Evolutionary conservation across 1,139 yeast species (phyloP).

Genomic region (Debaryomyces subglobosus): DNA sequence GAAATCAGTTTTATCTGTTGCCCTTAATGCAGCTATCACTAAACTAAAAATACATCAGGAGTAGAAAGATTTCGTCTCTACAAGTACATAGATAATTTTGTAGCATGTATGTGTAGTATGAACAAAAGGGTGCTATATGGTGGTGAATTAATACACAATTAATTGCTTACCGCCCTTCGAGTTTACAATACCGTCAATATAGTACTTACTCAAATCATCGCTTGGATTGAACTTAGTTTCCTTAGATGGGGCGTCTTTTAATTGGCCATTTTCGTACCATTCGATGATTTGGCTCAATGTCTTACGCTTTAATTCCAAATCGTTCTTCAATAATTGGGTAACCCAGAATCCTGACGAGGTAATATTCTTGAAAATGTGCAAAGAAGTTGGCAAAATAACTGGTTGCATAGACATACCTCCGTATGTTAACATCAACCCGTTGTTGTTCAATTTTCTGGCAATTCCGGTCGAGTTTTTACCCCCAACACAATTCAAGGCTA

Average conservation of each 20-base stretch:
- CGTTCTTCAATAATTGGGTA: conserved; percentile 69
- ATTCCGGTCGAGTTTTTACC: conserved; percentile 81
- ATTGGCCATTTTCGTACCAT: conserved; percentile 66
- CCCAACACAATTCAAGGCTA: conserved; percentile 92
- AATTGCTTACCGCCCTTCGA: conserved; percentile 49
- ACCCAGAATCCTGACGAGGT: conserved; percentile 94
- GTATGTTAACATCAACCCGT: conserved; percentile 81
- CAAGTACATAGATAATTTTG: too few species aligned
- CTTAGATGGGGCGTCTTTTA: conserved; percentile 61
- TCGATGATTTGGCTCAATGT: conserved; percentile 64
- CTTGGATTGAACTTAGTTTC: conserved; percentile 51
- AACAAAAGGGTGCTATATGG: background rate
- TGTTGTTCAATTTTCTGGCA: conserved; percentile 72
- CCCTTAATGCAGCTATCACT: background rate
- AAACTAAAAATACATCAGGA: background rate
- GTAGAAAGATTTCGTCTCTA: too few species aligned
- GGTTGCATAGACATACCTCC: conserved; percentile 99
- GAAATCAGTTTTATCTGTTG: background rate
- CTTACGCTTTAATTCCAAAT: conserved; percentile 62
- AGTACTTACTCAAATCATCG: conserved; percentile 53
- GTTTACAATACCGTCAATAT: conserved; percentile 54
- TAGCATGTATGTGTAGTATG: too few species aligned
- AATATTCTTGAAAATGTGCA: conserved; percentile 86
- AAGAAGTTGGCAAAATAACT: conserved; percentile 81
- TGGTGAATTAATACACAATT: conserved; percentile 26